Conservation (phyloP, 108 stramenopile genomes). For the Pseudonitzschia multiseries region DNA sequence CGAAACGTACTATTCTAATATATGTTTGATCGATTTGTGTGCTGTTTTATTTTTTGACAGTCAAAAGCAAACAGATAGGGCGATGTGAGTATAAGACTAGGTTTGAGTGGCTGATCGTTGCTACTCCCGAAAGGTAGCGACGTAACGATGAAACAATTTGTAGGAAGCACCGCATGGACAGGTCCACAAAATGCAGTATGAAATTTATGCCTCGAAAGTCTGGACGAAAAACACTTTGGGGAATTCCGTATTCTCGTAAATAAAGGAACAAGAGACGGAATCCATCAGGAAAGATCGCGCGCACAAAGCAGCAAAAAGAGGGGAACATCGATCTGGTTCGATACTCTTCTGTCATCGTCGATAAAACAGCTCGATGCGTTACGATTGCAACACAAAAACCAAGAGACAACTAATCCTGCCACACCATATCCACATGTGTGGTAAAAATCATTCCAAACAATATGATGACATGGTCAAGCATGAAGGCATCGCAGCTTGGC, state of each 20-base stretch:
- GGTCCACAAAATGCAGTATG: neutral
- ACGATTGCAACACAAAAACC: neutral
- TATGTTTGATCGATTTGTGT: neutral
- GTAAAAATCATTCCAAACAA: too few relatives aligned
- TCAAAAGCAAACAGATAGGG: neutral
- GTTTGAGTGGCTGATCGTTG: neutral
- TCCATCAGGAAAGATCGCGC: conserved; percentile 13
- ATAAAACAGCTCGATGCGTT: neutral
- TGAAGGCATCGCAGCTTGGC: neutral
- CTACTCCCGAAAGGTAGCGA: neutral
- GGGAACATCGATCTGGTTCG: neutral
- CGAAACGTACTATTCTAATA: neutral
- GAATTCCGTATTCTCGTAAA: neutral
- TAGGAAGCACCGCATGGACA: neutral
- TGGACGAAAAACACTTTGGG: neutral
- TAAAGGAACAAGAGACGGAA: neutral
- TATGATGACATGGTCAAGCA: neutral
- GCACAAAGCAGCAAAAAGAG: neutral
- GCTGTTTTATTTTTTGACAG: neutral
- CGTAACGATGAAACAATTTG: neutral
- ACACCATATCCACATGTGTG: neutral
- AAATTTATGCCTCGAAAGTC: neutral
- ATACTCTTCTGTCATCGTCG: neutral
- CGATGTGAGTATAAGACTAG: neutral
- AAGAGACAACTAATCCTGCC: neutral